Evolutionary conservation across 106 monocot species (phyloP), one percentile per base, ranked within the genome.

Genomic region (Platanthera guangdongensis): DNA sequence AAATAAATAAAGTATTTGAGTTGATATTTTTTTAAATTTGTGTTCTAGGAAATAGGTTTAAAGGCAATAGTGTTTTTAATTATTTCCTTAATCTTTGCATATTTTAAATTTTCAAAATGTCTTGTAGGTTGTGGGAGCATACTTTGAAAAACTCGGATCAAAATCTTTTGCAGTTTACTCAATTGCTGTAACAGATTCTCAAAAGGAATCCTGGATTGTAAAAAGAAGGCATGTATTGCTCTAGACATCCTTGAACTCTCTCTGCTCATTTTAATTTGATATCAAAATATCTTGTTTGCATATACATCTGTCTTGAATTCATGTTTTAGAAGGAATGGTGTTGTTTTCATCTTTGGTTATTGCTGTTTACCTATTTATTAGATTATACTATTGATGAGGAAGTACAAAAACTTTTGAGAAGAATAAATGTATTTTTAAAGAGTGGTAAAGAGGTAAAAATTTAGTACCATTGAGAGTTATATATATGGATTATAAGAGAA

Each of bases 141-240:
- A 86, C 74, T 99, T 94, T 92, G 94, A 94, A 82, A 94, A 92
- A 76, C 67, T 80, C 55, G 85, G 94, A n/a, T 94, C 99, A 80
- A 94, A 94, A 82, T 92, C 99, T 68, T 99, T 99, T 86, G 99
- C 99, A 74, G 99, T 99, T 76, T 99, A 99, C 85, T 86, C 89
- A 54, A 94, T 99, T 82, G 89, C 94, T 63, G 94, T 99, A 13
- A 85, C 88, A 25, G 99, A 99, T 87, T 79, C 88, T 52, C 90
- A 92, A 63, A n/a, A 85, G 81, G 88, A 86, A 76, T 85, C 88
- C 57, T 92, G 94, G 92, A 88, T 92, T 85, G 99, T 99, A 68
- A 99, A 94, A 88, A 84, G 99, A 92, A 99, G 99, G 99, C 77
- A 94, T 79, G 82, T 39, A 21, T 19, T 82, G 8, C 14, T 48